Percentiles rank a stretch among this genome's conserved stretches.
Evolutionary conservation across 2,329 filamentous ascomycete species (phyloP).

Genomic region (Decorospora gaudefroyi): DNA sequence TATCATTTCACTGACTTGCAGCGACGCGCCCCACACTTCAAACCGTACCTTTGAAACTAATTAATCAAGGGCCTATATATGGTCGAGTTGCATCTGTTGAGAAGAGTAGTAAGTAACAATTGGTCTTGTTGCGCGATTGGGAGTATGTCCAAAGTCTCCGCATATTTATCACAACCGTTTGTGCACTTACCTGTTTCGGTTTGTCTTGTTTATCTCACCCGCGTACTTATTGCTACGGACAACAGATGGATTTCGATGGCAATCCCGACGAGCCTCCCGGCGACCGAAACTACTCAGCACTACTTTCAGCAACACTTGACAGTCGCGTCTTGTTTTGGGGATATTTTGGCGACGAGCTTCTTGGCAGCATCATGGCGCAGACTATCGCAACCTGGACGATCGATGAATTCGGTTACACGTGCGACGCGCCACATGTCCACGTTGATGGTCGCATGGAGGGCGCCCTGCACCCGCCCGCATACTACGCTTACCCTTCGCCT

Average conservation of each 20-base stretch:
- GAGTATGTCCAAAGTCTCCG: neutral
- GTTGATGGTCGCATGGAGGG: conserved; percentile 11
- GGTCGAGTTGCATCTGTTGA: too few relatives aligned
- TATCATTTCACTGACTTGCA: neutral
- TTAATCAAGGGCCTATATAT: too few relatives aligned
- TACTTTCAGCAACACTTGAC: neutral
- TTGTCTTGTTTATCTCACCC: neutral
- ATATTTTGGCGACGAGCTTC: neutral
- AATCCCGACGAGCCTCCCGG: neutral
- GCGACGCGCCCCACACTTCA: neutral
- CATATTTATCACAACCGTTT: conserved; percentile 6
- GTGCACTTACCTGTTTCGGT: conserved; percentile 6
- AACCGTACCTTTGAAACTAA: too few relatives aligned
- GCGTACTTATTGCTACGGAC: neutral
- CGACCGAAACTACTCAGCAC: neutral
- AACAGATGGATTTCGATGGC: neutral
- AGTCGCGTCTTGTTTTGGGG: neutral
- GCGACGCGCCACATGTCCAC: conserved; percentile 1
- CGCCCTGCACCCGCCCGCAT: conserved; percentile 9
- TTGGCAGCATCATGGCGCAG: neutral
- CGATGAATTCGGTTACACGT: conserved; percentile 8
- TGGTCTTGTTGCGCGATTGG: too few relatives aligned
- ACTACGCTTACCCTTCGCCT: conserved; percentile 13
- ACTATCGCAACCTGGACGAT: conserved; percentile 1
- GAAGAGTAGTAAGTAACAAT: too few relatives aligned